Evolutionary conservation across 2,329 filamentous ascomycete genomes (phyloP), one percentile per base, ranked within the genome.

Genomic region (Clonostachys chloroleuca): DNA sequence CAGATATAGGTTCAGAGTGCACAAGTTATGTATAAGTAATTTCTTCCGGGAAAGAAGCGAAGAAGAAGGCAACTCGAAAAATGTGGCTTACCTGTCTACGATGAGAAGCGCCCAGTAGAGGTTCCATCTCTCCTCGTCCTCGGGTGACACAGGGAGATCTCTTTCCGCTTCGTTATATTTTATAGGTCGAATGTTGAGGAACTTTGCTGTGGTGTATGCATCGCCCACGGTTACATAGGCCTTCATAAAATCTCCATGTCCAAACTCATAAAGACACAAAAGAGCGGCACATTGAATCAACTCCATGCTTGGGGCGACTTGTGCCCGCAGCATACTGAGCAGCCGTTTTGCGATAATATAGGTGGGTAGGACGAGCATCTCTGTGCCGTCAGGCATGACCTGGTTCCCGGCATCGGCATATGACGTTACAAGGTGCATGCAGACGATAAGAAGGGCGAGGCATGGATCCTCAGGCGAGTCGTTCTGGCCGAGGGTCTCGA

Each of bases 81-180:
- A n/a, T 17, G 34, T 18, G 12, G 59, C 65, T 59, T 53, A 69
- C 67, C 71, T 67, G 49, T 73, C 70, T 33, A 73, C 56, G 16
- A 73, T 68, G 49, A 73, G 67, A 40, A 73, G 56, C 3, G 62
- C 65, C 70, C 70, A 73, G 61, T 71, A 73, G 33, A 72, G 54
- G 40, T 66, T 63, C 42, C 68, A 61, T 6, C 59, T 61, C 51
- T 71, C 67, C 49, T 73, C 66, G 17, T 70, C 66, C 37, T 64
- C 60, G 24, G 55, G 58, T 24, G 53, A 50, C 9, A 63, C 56
- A 14, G 55, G 55, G 13, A 51, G 46, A 17, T 62, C 58, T 47
- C 58, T 58, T 18, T 63, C 55, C 13, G 54, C 57, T n/a, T 61
- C 58, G n/a, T 59, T 49, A 34, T 63, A 59, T 47, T 66, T 63